Evolutionary conservation across 306 rosid species (phyloP).

Genomic region (Luffa aegyptiaca): DNA sequence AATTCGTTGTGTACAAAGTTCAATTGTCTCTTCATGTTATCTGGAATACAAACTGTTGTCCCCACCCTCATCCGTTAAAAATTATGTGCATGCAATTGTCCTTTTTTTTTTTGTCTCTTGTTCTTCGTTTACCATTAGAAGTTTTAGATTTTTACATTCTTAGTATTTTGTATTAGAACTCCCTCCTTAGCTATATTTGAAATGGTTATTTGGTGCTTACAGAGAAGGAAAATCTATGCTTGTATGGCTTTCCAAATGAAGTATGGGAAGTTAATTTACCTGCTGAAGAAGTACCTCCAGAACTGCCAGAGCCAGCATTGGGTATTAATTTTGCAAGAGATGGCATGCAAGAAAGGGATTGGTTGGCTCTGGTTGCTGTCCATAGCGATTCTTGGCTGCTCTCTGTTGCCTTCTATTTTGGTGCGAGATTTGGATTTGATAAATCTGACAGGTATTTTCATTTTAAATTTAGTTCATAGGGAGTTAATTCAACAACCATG

Average conservation of each 20-base stretch:
- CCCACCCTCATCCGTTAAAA: background rate
- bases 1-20: background rate
- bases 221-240: conserved; percentile 93
- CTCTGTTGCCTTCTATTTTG: conserved; percentile 85
- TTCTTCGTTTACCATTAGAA: background rate
- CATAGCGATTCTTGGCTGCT: conserved; percentile 96
- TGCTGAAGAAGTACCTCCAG: conserved; percentile 97
- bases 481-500: background rate
- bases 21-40: background rate
- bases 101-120: background rate
- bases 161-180: background rate
- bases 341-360: conserved; percentile 87
- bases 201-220: conserved; percentile 10
- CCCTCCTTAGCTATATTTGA: background rate
- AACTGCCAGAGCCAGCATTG: conserved; percentile 88
- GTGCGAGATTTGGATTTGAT: conserved; percentile 90
- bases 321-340: conserved; percentile 96
- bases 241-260: conserved; percentile 81
- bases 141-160: background rate
- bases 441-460: conserved; percentile 57
- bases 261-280: conserved; percentile 97
- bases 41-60: background rate
- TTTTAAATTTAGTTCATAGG: background rate
- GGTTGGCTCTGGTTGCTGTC: conserved; percentile 86
- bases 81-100: background rate